phyloP scores from a whole-genome alignment of 768 basidiomycete species.

The Holtermanniella nyarrowii region DNA sequence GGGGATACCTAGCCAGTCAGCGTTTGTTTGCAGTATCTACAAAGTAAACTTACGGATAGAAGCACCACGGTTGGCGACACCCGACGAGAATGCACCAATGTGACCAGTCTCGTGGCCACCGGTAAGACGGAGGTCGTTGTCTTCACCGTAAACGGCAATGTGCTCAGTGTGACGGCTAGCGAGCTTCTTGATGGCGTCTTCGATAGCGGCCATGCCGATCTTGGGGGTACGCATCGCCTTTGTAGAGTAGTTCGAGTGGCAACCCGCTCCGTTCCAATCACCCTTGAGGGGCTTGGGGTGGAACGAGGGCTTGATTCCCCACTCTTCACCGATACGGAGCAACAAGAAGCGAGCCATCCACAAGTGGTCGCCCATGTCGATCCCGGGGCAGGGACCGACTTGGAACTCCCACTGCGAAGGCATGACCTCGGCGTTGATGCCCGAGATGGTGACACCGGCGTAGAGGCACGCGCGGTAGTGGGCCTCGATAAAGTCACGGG shows the following conservation, averaged over 20 bases:
- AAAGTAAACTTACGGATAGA: slow-evolving; percentile 55
- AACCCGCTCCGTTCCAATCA: slow-evolving; percentile 99
- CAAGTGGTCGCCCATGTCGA: slow-evolving; percentile 97
- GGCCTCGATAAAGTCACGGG: slow-evolving; percentile 96
- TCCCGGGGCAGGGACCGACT: slow-evolving; percentile 95
- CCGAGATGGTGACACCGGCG: slow-evolving; percentile 91
- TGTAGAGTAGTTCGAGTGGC: slow-evolving; percentile 95
- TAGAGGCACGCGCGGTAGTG: slow-evolving; percentile 83
- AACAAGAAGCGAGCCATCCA: slow-evolving; percentile 99
- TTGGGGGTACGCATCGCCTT: slow-evolving; percentile 77
- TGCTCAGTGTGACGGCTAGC: slow-evolving; percentile 83
- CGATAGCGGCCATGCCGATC: slow-evolving; percentile 84
- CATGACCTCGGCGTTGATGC: slow-evolving; percentile 99
- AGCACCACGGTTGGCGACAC: slow-evolving; percentile 95
- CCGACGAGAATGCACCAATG: slow-evolving; percentile 80
- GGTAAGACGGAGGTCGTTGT: slow-evolving; percentile 91
- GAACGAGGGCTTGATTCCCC: slow-evolving; percentile 95
- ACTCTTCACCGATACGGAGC: slow-evolving; percentile 91
- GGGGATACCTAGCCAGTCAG: slow-evolving; percentile 51
- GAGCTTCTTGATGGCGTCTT: slow-evolving; percentile 88
- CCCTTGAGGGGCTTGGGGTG: slow-evolving; percentile 95
- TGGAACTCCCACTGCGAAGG: slow-evolving; percentile 99
- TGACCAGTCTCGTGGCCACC: slow-evolving; percentile 97
- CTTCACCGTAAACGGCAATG: slow-evolving; percentile 94
- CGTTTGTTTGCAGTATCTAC: neutral